phyloP scores from a whole-genome alignment of 2,329 filamentous ascomycete genomes.

The Penicillium palitans region DNA sequence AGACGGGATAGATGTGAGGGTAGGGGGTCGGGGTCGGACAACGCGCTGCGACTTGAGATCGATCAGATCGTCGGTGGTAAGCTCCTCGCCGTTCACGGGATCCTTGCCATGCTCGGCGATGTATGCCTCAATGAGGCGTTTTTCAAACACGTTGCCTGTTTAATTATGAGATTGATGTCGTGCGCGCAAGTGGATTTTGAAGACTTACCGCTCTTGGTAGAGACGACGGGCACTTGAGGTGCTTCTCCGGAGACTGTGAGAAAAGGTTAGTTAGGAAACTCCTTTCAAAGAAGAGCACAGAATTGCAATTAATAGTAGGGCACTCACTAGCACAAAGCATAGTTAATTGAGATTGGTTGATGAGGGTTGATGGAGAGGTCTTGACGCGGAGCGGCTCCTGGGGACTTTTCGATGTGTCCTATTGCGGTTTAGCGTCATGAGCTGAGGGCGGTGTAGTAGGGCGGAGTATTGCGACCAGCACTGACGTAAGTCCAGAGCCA shows the following conservation, averaged over 20 bases:
- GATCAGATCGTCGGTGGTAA: slow-evolving; percentile 80
- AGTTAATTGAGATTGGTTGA: slow-evolving; percentile 27
- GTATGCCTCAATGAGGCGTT: slow-evolving; percentile 90
- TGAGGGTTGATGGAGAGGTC: slow-evolving; percentile 26
- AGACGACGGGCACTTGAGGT: slow-evolving; percentile 91
- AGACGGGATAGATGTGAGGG: slow-evolving; percentile 92
- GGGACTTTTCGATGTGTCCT: slow-evolving; percentile 38
- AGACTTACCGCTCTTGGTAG: slow-evolving; percentile 81
- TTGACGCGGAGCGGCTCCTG: slow-evolving; percentile 37
- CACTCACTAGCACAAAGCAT: slow-evolving; percentile 68
- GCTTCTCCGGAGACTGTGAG: slow-evolving; percentile 87
- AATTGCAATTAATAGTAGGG: slow-evolving; percentile 9
- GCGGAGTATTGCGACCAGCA: neutral
- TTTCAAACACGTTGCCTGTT: slow-evolving; percentile 86
- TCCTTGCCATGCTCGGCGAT: slow-evolving; percentile 92
- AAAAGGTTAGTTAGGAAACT: slow-evolving; percentile 21
- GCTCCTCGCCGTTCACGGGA: slow-evolving; percentile 81
- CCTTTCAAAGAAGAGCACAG: neutral
- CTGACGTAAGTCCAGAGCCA: neutral
- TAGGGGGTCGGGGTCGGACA: slow-evolving; percentile 85
- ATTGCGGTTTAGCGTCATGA: slow-evolving; percentile 37
- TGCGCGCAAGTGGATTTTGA: slow-evolving; percentile 17
- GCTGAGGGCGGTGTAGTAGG: slow-evolving; percentile 23
- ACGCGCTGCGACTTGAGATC: slow-evolving; percentile 80
- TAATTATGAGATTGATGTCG: slow-evolving; percentile 30